Evolutionary conservation across 768 basidiomycete genomes (phyloP), one percentile per base, ranked within the genome.

Genomic region (Tricholoma bakamatsutake): DNA sequence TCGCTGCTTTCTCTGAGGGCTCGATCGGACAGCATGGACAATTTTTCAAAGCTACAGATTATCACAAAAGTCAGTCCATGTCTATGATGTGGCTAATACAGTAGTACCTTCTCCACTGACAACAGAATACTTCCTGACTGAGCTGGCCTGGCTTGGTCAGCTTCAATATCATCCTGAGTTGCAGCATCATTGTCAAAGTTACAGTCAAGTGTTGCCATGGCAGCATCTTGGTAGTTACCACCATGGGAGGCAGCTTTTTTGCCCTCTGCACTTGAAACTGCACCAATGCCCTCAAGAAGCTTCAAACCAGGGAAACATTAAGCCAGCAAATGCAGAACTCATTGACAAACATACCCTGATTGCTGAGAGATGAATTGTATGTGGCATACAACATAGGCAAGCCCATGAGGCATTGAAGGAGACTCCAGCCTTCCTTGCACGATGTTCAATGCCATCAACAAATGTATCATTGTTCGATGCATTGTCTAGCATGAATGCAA

Each of bases 1-100:
- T 27, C 24, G 35, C 34, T 55, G 53, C 4, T 59, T 54, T 5
- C 62, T 54, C 50, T 65, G 62, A 8, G 62, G 64, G 27, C 62
- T 63, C 13, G 57, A 53, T 3, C 53, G 40, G 12, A 64, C 60
- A 52, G 52, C 53, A 0, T 52, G 55, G 1, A 63, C 57, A 52
- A 63, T 60, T 43, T 57, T 57, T 0, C 56, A 58, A 52, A 59
- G 56, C 62, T 63, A 51, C 30, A 27, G 15, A 12, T n/a, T n/a
- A 27, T 39, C 35, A 34, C 13, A 34, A 50, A 27, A 24, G 24
- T 24, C 21, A 40, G 27, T 51, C 24, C 18, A 10, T 31, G 27
- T 52, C 24, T 40, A 24, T 24, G 21, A 24, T 24, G 21, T 18
- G 21, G 51, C 15, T 31, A 40, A 28, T 11, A 39, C 15, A 18